Base-by-base conservation (phyloP, 129 eudicot species). In the Sambucus nigra region DNA sequence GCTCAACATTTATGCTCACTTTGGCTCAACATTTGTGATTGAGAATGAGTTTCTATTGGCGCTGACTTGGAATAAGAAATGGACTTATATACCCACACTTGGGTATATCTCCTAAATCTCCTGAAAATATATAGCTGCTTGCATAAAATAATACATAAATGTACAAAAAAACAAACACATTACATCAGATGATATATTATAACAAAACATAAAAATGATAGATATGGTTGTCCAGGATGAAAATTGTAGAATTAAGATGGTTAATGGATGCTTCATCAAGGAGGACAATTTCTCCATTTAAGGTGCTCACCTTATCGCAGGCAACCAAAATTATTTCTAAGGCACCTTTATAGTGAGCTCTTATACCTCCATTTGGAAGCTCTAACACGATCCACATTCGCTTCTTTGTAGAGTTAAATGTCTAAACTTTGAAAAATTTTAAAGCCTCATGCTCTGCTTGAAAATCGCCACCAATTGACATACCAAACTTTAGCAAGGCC, bases 351-450 rank as follows among this genome's bases (percentile, higher is more conserved):
- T 70, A 52, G 39, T 84, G 86, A 20, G 95, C 97, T 61, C 88
- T 66, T 41, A 73, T 45, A 12, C 72, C 71, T 25, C 95, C 95
- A 35, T 60, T 76, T 0, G 95, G 86, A 54, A 81, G 81, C 70
- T 81, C 86, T 67, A 89, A 27, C 17, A 84, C 86, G 26, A 84
- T 93, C 17, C 93, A 88, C 97, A 89, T 89, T 49, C 79, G 68
- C 64, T 89, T 84, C 80, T 81, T 89, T 0, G 97, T 89, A 15
- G 95, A 89, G 77, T 89, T 89, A 55, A 89, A 89, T 5, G 97
- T 95, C 61, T 89, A 95, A 13, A 84, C 80, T 67, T 84, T 71
- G n/a, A 81, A 25, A 6, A 89, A 68, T 35, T 76, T 89, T 5
- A 41, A 8, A n/a, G 76, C 46, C 42, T 69, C 60, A 23, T 81